phyloP scores from a whole-genome alignment of 2,329 filamentous ascomycete genomes.

The Fusarium irregulare region DNA sequence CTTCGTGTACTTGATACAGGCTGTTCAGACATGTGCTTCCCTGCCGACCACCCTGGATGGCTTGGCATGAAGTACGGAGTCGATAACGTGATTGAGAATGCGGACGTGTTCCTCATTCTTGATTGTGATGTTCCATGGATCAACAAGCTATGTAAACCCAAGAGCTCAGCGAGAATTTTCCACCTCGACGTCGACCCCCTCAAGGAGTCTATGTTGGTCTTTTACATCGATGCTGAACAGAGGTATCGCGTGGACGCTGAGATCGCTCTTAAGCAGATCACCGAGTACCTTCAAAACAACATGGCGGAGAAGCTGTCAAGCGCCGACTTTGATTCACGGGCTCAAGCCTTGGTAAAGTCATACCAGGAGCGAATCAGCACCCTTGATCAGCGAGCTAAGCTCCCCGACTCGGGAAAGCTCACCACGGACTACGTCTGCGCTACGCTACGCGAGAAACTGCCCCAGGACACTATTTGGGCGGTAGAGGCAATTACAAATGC shows the following conservation, averaged over 20 bases:
- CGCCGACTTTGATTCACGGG: not conserved
- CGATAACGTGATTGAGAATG: conserved; percentile 3
- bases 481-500: conserved; percentile 23
- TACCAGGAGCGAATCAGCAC: not conserved
- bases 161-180: conserved; percentile 3
- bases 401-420: not conserved
- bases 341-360: not conserved
- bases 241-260: conserved; percentile 20
- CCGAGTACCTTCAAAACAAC: not conserved
- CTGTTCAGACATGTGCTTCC: conserved; percentile 29
- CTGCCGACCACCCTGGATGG: conserved; percentile 23
- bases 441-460: not conserved
- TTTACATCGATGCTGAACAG: conserved; percentile 21
- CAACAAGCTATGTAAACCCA: conserved; percentile 8
- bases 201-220: conserved; percentile 14
- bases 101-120: conserved; percentile 19
- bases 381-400: not conserved
- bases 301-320: not conserved
- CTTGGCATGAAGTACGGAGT: conserved; percentile 25
- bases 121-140: conserved; percentile 36
- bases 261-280: not conserved
- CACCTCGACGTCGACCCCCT: conserved; percentile 28
- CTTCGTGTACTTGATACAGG: conserved; percentile 26
- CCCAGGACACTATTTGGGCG: not conserved
- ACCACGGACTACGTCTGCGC: conserved; percentile 12